Evolutionary conservation across 139 green algal species (phyloP).

Genomic region (Chlamydomonas urium): DNA sequence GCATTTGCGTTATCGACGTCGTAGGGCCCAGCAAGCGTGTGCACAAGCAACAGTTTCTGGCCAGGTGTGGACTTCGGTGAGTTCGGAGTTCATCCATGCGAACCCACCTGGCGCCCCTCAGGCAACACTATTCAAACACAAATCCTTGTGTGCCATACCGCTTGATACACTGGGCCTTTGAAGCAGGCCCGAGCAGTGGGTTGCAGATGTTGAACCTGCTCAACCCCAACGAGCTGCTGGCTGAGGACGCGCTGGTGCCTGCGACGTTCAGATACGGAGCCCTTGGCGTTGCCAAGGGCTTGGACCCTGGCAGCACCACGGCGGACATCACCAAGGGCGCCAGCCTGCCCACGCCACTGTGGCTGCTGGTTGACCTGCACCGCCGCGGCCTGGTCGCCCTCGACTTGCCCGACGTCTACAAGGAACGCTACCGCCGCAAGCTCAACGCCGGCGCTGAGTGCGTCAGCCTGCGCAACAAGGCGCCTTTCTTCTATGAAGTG

Average conservation of each 20-base stretch:
- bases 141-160: too few species aligned
- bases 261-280: constrained; percentile 23
- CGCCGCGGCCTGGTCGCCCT: constrained; percentile 22
- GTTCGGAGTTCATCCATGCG: too few species aligned
- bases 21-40: too few species aligned
- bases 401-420: constrained; percentile 27
- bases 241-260: constrained; percentile 27
- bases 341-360: constrained; percentile 20
- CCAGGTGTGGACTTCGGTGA: too few species aligned
- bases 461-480: constrained; percentile 28
- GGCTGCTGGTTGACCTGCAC: constrained; percentile 21
- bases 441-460: constrained; percentile 38
- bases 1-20: too few species aligned
- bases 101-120: too few species aligned
- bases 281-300: constrained; percentile 8
- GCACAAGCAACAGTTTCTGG: too few species aligned
- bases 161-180: too few species aligned
- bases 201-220: constrained; percentile 22
- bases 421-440: constrained; percentile 31
- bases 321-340: constrained; percentile 7
- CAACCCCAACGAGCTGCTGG: constrained; percentile 25
- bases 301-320: constrained; percentile 22
- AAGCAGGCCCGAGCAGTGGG: too few species aligned
- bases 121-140: too few species aligned
- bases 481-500: constrained; percentile 39